Evolutionary conservation across 2,329 filamentous ascomycete species (phyloP), one percentile per base, ranked within the genome.

Genomic region (Fusarium dlaminii): DNA sequence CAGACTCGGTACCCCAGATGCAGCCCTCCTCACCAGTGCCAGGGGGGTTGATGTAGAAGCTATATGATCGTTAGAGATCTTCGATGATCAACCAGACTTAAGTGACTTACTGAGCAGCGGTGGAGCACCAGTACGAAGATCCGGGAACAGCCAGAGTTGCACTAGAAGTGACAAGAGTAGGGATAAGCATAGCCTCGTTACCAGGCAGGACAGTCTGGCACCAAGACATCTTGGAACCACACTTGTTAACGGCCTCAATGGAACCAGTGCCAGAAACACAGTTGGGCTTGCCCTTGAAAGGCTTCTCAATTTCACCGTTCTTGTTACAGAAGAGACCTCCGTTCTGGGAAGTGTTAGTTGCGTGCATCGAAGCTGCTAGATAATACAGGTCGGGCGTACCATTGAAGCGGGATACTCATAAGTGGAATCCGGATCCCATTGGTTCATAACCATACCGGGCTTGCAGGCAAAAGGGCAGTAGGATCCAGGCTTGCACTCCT

Each of bases 111-210:
- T 96, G 93, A 66, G 93, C 92, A 66, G 93, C 89, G 18, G 93
- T 95, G 49, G 84, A 82, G 75, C 86, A 89, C 93, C 93, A 95
- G 82, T 95, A 95, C 63, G 83, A 87, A 24, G 87, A 83, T 64
- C 87, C 91, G 14, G 93, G 93, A 40, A 95, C 92, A 56, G 93
- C 92, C 62, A 96, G 85, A 36, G 87, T 87, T n/a, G 86, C 85
- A 15, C 81, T 81, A 70, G 85, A 83, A 29, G 85, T 79, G 52
- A 95, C 90, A 71, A 90, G 82, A n/a, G 92, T 95, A 22, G 93
- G 92, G 77, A 95, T 95, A 75, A 95, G 86, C 93, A 95, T 95
- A 69, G 91, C 91, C 84, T 95, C 93, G 77, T 94, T 92, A 56
- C 93, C 93, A 24, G 93, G 93, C 69, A 95, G 83, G 20, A 94